phyloP scores from a whole-genome alignment of 345 rosid genomes.

The Rhodomyrtus tomentosa region DNA sequence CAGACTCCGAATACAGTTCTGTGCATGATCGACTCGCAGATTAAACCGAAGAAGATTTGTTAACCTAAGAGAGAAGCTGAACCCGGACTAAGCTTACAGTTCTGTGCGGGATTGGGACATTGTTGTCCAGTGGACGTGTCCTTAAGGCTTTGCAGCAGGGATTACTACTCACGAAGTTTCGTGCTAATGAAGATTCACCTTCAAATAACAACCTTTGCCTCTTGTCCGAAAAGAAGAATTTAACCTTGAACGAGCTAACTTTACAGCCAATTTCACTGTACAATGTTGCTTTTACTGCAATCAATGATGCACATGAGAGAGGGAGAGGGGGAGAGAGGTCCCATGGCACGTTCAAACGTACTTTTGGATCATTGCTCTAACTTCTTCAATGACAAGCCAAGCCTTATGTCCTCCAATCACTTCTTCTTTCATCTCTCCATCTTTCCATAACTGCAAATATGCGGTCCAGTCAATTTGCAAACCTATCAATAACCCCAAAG shows the following conservation, averaged over 20 bases:
- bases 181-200: not conserved
- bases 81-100: not conserved
- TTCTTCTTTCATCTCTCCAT: conserved; percentile 85
- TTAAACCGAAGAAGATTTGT: not conserved
- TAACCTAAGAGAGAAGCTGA: not conserved
- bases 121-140: not conserved
- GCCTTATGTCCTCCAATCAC: conserved; percentile 94
- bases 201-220: not conserved
- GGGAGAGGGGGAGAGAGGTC: not conserved
- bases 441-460: conserved; percentile 22
- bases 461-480: not conserved
- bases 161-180: not conserved
- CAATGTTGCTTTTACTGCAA: not conserved
- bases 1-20: no score
- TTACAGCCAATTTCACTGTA: not conserved
- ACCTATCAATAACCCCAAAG: not conserved
- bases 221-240: no score
- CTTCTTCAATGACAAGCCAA: conserved; percentile 90
- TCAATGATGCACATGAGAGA: not conserved
- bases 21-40: not conserved
- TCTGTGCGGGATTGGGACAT: not conserved
- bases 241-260: not conserved
- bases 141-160: not conserved
- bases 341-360: not conserved
- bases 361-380: conserved; percentile 61